Conservation (phyloP, 2,329 filamentous ascomycete genomes). For the Aspergillus niger region DNA sequence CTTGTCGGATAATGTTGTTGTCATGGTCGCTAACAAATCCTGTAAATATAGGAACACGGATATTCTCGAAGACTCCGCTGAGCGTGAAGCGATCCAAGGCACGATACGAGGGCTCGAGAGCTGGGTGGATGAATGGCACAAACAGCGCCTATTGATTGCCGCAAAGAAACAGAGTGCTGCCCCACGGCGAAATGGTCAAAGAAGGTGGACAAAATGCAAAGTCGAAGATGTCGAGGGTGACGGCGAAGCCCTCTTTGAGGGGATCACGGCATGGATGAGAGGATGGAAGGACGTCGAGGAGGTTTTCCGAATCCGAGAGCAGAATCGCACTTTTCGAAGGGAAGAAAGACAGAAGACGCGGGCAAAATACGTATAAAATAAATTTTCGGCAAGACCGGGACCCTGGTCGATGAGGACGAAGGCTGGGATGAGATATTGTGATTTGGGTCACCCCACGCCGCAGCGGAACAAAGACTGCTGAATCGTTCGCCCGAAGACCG, state of each 20-base stretch:
- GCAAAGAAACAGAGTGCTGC: conserved; percentile 4
- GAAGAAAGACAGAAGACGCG: conserved; percentile 22
- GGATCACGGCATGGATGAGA: conserved; percentile 46
- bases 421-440: not conserved
- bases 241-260: conserved; percentile 38
- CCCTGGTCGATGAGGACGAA: not conserved
- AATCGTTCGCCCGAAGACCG: not conserved
- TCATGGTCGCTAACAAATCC: not conserved
- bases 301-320: conserved; percentile 50
- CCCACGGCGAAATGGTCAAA: conserved; percentile 18
- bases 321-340: conserved; percentile 60
- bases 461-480: not conserved
- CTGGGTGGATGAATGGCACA: conserved; percentile 34
- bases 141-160: conserved; percentile 22
- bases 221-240: conserved; percentile 24
- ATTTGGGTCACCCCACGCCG: not conserved
- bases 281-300: conserved; percentile 48
- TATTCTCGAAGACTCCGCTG: conserved; percentile 35
- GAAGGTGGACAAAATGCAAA: conserved; percentile 23
- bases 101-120: conserved; percentile 38
- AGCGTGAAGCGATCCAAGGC: conserved; percentile 39
- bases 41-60: conserved; percentile 28
- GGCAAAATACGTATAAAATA: not conserved
- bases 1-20: not conserved
- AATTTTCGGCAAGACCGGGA: not conserved